Evolutionary conservation across 345 rosid species (phyloP), one percentile per base, ranked within the genome.

Genomic region (Eucalyptus camaldulensis): DNA sequence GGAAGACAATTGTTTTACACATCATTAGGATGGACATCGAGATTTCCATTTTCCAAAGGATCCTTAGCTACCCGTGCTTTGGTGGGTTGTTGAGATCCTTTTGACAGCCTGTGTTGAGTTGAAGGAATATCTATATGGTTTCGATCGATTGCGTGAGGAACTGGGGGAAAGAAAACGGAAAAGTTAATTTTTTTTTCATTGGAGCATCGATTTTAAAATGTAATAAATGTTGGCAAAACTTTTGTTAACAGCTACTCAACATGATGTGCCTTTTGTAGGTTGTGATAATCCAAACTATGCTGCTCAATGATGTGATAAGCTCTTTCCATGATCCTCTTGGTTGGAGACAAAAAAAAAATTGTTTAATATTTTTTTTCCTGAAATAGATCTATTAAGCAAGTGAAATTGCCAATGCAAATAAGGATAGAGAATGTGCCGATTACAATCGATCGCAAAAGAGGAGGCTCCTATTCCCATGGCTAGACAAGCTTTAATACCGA

Each of bases 101-200:
- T 69, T 17, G 43, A 17, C 5, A 10, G 16, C 12, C 43, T 33
- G 4, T 33, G 43, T 69, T 5, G 13, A 17, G 44, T 9, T 33
- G 44, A 69, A 33, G 6, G 12, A 37, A 16, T 33, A 33, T 69
- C 6, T 5, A 31, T 69, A 31, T 8, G 2, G 44, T 33, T 37
- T 40, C 2, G 1, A 33, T 17, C 1, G 10, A 69, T 69, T 33
- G 25, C 2, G 6, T 33, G 22, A 69, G 13, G 80, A 17, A 69
- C 4, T 2, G 0, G 2, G 22, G 12, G 13, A 69, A 17, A 33
- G 43, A 9, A 69, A 5, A 17, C 1, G 8, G 4, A 62, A 62
- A 62, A 62, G 17, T 10, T 6, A 62, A 13, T 56, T 22, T 4
- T 24, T 40, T 56, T 60, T 27, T 6, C 31, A 29, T 29, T 13